A percentile compares a stretch with the other conserved stretches of the same genome.
Conservation (phyloP, 139 green algal species). For the Edaphochlamys debaryana region DNA sequence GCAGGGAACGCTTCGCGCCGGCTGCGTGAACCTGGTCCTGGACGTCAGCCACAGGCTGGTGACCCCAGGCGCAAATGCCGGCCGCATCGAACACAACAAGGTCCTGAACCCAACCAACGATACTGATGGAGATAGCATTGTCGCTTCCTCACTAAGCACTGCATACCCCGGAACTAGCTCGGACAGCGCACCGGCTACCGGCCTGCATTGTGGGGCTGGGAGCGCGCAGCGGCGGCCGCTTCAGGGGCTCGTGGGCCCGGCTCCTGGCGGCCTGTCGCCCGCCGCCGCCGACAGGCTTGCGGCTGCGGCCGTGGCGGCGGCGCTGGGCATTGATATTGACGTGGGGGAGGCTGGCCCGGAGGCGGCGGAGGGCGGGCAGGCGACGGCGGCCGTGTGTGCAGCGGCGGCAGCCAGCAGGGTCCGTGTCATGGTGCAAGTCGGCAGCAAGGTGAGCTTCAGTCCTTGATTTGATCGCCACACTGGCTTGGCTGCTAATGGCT, state of each 20-base stretch:
- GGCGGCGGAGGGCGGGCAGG: not conserved
- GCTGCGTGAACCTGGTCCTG: conserved; percentile 29
- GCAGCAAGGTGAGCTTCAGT: not conserved
- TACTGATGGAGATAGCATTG: not conserved
- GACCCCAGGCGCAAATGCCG: too few species aligned
- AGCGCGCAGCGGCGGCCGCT: not conserved
- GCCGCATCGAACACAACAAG: too few species aligned
- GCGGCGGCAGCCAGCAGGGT: not conserved
- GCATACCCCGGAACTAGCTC: too few species aligned
- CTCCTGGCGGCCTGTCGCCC: not conserved
- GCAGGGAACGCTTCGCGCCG: conserved; percentile 24
- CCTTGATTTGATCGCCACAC: not conserved
- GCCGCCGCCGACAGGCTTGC: too few species aligned
- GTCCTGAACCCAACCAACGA: not conserved
- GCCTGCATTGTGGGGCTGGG: too few species aligned
- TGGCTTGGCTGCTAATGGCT: not conserved
- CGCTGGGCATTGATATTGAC: too few species aligned
- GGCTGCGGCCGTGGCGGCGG: not conserved
- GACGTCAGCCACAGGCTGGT: not conserved
- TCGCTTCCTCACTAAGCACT: too few species aligned
- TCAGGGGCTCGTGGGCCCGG: too few species aligned
- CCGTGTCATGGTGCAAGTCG: not conserved
- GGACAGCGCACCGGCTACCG: too few species aligned
- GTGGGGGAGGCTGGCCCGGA: not conserved
- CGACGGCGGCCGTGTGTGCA: conserved; percentile 5